phyloP scores from a whole-genome alignment of 495 filamentous ascomycete species.

The Hypoxylon lenormandii region DNA sequence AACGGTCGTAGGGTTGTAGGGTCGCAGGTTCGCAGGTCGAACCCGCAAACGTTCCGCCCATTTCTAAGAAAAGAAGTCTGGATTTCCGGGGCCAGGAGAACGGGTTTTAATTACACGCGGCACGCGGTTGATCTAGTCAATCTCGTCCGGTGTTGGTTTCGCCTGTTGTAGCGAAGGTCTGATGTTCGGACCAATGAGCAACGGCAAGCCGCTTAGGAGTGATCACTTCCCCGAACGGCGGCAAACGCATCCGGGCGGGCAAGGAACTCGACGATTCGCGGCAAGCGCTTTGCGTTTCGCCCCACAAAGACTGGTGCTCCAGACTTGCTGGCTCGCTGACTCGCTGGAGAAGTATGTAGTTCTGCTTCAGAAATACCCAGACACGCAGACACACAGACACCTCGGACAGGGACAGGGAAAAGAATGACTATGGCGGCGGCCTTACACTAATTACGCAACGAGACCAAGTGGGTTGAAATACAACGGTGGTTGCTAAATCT shows the following conservation, averaged over 20 bases:
- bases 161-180: constrained; percentile 19
- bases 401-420: constrained; percentile 3
- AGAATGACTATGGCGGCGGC: constrained; percentile 13
- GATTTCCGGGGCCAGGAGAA: constrained; percentile 20
- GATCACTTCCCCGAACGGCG: constrained; percentile 47
- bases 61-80: constrained; percentile 47
- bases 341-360: constrained; percentile 11
- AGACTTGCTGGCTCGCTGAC: background rate
- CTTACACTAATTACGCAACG: constrained; percentile 12
- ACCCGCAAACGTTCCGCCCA: constrained; percentile 36
- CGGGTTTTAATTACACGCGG: constrained; percentile 29
- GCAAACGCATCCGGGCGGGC: constrained; percentile 42
- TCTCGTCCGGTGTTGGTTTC: constrained; percentile 39
- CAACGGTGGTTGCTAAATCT: constrained; percentile 23
- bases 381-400: no score
- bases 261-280: constrained; percentile 41
- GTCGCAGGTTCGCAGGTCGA: constrained; percentile 27
- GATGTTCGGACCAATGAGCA: constrained; percentile 35
- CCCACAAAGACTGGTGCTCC: constrained; percentile 26
- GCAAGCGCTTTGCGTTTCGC: constrained; percentile 49
- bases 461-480: constrained; percentile 1
- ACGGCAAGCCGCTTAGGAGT: constrained; percentile 43
- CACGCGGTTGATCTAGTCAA: constrained; percentile 33
- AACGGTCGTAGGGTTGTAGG: constrained; percentile 26
- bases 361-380: constrained; percentile 42